These are phyloP conservation scores for sorghum (Sorghum bicolor) DNA, from an alignment of 176 grass and related monocot genomes.

Conservation along the genomic window DNA sequence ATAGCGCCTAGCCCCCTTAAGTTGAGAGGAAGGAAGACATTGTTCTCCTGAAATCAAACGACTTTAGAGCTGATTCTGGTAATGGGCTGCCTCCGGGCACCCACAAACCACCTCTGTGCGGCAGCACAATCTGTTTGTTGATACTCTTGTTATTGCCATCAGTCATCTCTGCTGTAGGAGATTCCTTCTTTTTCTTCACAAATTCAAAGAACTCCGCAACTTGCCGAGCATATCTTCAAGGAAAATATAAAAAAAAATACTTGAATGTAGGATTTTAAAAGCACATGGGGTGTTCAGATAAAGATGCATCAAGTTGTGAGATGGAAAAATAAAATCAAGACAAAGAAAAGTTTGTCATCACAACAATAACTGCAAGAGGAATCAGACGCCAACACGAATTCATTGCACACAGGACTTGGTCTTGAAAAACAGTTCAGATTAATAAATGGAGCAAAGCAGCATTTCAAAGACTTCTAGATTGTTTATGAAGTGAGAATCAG, in stretches of 20 bases:
- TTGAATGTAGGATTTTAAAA: background rate
- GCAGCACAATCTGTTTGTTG: constrained; percentile 54
- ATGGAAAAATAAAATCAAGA: background rate
- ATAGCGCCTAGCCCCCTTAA: constrained; percentile 28
- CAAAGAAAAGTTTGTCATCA: background rate
- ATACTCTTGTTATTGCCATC: constrained; percentile 4
- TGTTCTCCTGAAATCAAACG: constrained; percentile 59
- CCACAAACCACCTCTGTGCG: constrained; percentile 52
- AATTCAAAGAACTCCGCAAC: constrained; percentile 97
- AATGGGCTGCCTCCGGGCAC: constrained; percentile 45
- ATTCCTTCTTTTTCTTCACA: constrained; percentile 96
- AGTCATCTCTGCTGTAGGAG: constrained; percentile 28
- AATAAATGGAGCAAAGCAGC: background rate
- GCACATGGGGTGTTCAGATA: constrained; percentile 1
- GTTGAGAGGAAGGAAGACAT: constrained; percentile 67
- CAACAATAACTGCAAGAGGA: background rate
- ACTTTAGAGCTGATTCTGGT: constrained; percentile 37
- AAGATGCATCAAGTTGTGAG: background rate
- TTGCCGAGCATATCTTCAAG: constrained; percentile 81
- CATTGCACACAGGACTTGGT: background rate
- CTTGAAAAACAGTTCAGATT: background rate
- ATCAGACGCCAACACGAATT: background rate
- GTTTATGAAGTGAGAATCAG: constrained; percentile 4
- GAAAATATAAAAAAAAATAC: constrained; percentile 16
- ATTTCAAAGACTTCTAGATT: background rate